A percentile compares a stretch with the other conserved stretches of the same genome.
phyloP scores from a whole-genome alignment of 2,329 filamentous ascomycete species.

The Fusarium sororula region DNA sequence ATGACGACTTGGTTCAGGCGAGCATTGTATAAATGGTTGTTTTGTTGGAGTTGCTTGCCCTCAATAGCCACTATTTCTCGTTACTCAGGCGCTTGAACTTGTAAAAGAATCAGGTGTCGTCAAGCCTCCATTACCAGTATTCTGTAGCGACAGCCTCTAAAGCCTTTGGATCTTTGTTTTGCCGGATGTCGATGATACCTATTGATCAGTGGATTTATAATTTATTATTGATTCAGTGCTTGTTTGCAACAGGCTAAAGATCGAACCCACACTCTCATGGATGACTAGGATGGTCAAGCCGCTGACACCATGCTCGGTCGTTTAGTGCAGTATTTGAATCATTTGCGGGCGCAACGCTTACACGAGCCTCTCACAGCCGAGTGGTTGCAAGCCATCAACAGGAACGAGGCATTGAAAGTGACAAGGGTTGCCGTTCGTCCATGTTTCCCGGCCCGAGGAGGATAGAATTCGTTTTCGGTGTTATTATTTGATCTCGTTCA shows the following conservation, averaged over 20 bases:
- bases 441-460: slow-evolving; percentile 23
- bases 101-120: too few relatives aligned
- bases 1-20: neutral
- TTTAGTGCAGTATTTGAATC: slow-evolving; percentile 39
- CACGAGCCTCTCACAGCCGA: slow-evolving; percentile 35
- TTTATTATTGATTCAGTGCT: neutral
- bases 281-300: slow-evolving; percentile 26
- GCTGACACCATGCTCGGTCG: slow-evolving; percentile 40
- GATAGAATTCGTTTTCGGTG: slow-evolving; percentile 11
- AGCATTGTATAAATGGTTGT: neutral
- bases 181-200: neutral
- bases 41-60: neutral
- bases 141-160: neutral
- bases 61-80: neutral
- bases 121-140: neutral
- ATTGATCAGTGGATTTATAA: slow-evolving; percentile 10
- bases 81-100: neutral
- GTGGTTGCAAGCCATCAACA: slow-evolving; percentile 29
- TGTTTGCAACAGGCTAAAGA: slow-evolving; percentile 26
- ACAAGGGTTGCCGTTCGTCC: slow-evolving; percentile 23
- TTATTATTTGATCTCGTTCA: slow-evolving; percentile 9
- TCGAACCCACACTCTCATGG: slow-evolving; percentile 25
- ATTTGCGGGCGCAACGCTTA: slow-evolving; percentile 42
- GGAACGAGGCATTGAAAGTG: slow-evolving; percentile 18
- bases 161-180: slow-evolving; percentile 31